phyloP scores from a whole-genome alignment of 192 early-diverging fungal genomes.

The Coemansia sp. region DNA sequence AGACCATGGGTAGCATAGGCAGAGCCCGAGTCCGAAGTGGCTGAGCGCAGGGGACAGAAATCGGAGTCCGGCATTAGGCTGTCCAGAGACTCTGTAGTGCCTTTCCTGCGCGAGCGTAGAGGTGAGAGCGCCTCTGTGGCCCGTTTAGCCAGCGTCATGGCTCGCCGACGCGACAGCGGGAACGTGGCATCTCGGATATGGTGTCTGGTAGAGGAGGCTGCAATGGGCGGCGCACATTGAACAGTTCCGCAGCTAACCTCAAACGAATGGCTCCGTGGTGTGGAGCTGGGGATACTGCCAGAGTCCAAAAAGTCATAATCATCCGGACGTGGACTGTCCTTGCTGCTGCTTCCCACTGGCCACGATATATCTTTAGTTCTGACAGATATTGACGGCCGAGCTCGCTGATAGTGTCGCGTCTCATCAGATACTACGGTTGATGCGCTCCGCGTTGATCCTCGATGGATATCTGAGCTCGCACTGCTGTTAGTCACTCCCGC shows the following conservation, averaged over 20 bases:
- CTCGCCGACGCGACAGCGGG: constrained; percentile 24
- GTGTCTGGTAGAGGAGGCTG: background rate
- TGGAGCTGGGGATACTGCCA: constrained; percentile 14
- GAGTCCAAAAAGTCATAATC: constrained; percentile 38
- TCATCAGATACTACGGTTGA: background rate
- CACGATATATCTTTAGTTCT: constrained; percentile 47
- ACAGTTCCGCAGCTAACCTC: background rate
- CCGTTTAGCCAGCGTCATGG: constrained; percentile 19
- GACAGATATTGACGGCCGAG: constrained; percentile 37
- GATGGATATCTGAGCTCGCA: background rate
- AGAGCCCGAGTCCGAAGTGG: constrained; percentile 16
- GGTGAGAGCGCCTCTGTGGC: constrained; percentile 6
- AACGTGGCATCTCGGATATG: constrained; percentile 9
- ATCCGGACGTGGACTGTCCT: constrained; percentile 22
- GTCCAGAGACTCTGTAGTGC: constrained; percentile 17
- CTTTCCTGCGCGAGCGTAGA: constrained; percentile 10
- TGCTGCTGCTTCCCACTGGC: constrained; percentile 42
- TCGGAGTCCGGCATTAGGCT: constrained; percentile 15
- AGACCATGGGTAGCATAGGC: constrained; percentile 9
- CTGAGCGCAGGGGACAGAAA: constrained; percentile 7
- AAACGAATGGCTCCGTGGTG: background rate
- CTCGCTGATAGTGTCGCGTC: background rate
- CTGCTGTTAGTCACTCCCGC: constrained; percentile 9
- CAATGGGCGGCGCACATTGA: background rate
- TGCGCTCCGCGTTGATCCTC: constrained; percentile 3